A percentile compares a stretch with the other conserved stretches of the same genome.
Evolutionary conservation across 179 eudicot genomes (phyloP).

Genomic region (Amaranthus tricolor): DNA sequence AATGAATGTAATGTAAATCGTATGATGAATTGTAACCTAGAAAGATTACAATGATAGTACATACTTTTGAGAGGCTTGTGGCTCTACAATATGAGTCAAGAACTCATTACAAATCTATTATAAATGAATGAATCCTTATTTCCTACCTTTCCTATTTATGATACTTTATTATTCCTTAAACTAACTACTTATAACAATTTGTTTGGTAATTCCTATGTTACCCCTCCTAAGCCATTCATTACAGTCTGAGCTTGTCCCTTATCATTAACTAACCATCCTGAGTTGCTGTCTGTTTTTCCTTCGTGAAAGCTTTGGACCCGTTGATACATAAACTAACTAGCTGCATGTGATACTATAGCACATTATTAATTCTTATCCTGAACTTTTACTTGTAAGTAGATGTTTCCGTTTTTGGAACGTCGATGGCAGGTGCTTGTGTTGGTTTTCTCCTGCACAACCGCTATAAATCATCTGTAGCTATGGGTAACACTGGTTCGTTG

Average conservation of each 20-base stretch:
- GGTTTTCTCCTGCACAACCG: slow-evolving; percentile 88
- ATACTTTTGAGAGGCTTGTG: too few relatives aligned
- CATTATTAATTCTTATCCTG: slow-evolving; percentile 1
- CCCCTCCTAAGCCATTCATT: too few relatives aligned
- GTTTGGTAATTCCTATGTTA: too few relatives aligned
- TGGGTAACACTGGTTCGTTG: slow-evolving; percentile 89
- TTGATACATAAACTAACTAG: neutral
- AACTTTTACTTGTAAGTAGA: slow-evolving; percentile 37
- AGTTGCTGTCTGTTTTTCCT: neutral
- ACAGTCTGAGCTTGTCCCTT: neutral
- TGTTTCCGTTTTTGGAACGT: slow-evolving; percentile 82
- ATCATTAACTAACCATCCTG: neutral
- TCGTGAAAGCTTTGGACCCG: neutral
- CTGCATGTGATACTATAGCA: neutral
- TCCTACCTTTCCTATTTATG: too few relatives aligned
- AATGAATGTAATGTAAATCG: too few relatives aligned
- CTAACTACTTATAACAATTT: too few relatives aligned
- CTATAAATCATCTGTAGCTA: slow-evolving; percentile 75
- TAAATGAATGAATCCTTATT: too few relatives aligned
- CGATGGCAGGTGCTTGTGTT: slow-evolving; percentile 96
- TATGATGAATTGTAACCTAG: too few relatives aligned
- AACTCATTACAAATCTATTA: too few relatives aligned
- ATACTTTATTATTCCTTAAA: too few relatives aligned
- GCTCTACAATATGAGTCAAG: too few relatives aligned
- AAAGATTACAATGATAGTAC: too few relatives aligned